phyloP scores from a whole-genome alignment of 2,329 filamentous ascomycete species.

The Talaromyces sp. region DNA sequence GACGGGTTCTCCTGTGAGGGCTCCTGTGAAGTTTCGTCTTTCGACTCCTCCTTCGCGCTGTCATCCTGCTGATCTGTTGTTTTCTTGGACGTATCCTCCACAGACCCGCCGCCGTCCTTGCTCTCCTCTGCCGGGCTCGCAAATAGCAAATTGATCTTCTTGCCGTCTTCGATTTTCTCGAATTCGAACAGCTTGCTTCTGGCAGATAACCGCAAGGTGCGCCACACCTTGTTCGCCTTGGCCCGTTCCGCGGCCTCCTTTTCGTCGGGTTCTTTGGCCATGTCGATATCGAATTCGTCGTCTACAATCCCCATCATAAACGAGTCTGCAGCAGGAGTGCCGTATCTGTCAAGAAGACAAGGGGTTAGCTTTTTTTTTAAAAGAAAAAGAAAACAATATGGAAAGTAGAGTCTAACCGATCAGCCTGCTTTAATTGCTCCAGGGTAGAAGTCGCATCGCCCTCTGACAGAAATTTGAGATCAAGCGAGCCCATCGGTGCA shows the following conservation, averaged over 20 bases:
- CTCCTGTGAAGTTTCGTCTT: not conserved
- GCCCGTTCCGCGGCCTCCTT: conserved; percentile 58
- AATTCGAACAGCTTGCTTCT: conserved; percentile 70
- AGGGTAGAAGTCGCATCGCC: conserved; percentile 58
- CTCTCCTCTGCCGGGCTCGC: conserved; percentile 22
- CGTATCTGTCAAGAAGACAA: conserved; percentile 49
- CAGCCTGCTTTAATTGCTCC: conserved; percentile 62
- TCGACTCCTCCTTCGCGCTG: not conserved
- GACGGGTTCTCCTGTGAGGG: not conserved
- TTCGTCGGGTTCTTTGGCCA: conserved; percentile 64
- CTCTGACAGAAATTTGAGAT: conserved; percentile 74
- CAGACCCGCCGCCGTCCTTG: conserved; percentile 18
- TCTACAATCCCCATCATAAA: conserved; percentile 71
- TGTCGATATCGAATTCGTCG: conserved; percentile 81
- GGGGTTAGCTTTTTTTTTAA: conserved; percentile 14
- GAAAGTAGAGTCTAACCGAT: conserved; percentile 38
- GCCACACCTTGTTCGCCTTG: conserved; percentile 87
- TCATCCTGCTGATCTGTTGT: conserved; percentile 1
- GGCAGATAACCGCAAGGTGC: conserved; percentile 75
- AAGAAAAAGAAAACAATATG: not conserved
- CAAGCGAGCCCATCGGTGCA: conserved; percentile 65
- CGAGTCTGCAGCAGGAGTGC: conserved; percentile 63
- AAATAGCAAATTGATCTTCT: conserved; percentile 57
- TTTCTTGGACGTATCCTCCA: conserved; percentile 22
- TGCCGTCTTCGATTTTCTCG: conserved; percentile 81